Base-by-base conservation (phyloP, 148 eudicot genomes). In the Selenicereus undatus region DNA sequence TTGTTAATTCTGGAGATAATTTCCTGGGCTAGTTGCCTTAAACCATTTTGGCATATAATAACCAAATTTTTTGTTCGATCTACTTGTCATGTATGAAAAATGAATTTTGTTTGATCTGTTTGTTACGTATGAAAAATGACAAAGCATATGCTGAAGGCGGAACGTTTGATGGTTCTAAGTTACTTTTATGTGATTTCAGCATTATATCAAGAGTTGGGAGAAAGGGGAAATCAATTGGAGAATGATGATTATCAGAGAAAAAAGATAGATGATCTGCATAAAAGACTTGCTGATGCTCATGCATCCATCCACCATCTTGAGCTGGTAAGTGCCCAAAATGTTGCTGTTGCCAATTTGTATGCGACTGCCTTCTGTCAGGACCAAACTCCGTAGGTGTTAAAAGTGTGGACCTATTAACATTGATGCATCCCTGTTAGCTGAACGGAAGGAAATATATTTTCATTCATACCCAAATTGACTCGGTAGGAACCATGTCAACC, bases 141-240 rank as follows among this genome's bases (percentile, higher is more conserved):
- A 1, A 54, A 54, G 4, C 5, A 30, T 16, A 29, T 24, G 26
- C 29, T n/a, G 11, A 35, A 21, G 11, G 10, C 29, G 45, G 45
- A 17, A 20, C 35, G 71, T 11, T 36, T 45, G 11, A n/a, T 32
- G 20, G 26, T 14, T 22, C n/a, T 32, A 30, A 60, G 66, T 56
- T 45, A 51, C 52, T 11, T 8, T 45, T 35, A 36, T 62, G 51
- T 48, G 29, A 54, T 66, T 88, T 86, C 95, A 95, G 98, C 91
- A 81, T 86, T 93, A 43, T 93, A 96, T 81, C 88, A 91, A 84
- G 94, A 92, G 83, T 42, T 91, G 78, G 97, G 91, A 51, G 99
- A 96, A 86, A 88, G 72, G 80, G 97, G 80, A 73, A 86, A 85
- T 51, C 94, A 90, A 86, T 83, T 83, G 88, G 97, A 91, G 84